Conservation (phyloP, 2,329 filamentous ascomycete genomes). For the Rachicladosporium sp. region DNA sequence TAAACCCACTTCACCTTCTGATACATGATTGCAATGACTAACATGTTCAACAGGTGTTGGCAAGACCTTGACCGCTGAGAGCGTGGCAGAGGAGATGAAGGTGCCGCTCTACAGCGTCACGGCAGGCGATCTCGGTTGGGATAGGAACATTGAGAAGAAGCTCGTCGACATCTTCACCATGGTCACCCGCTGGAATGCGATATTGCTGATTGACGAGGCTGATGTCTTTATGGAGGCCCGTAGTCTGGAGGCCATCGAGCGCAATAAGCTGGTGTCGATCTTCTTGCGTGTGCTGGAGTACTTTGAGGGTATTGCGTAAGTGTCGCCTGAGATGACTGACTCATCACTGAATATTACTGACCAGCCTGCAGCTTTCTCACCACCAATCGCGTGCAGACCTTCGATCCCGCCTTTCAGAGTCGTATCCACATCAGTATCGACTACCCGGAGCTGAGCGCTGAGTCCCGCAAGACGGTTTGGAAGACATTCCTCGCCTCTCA, state of each 20-base stretch:
- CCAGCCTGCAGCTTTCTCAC: constrained; percentile 29
- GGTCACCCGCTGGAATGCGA: constrained; percentile 38
- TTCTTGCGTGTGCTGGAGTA: constrained; percentile 26
- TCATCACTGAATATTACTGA: constrained; percentile 17
- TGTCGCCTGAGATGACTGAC: constrained; percentile 13
- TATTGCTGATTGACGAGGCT: constrained; percentile 42
- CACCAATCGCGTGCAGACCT: constrained; percentile 32
- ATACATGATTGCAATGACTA: not conserved
- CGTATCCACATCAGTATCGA: constrained; percentile 33
- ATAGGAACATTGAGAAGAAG: constrained; percentile 30
- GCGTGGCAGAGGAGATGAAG: constrained; percentile 38
- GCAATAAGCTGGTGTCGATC: constrained; percentile 35
- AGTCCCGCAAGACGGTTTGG: constrained; percentile 31
- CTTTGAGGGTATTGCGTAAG: constrained; percentile 18
- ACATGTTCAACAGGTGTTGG: constrained; percentile 35
- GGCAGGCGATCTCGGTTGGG: constrained; percentile 37
- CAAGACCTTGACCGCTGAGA: constrained; percentile 41
- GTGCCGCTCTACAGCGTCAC: constrained; percentile 40
- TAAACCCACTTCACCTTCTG: not conserved
- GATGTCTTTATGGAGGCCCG: constrained; percentile 33
- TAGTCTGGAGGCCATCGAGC: constrained; percentile 27
- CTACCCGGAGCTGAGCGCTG: constrained; percentile 28
- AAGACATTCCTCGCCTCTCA: constrained; percentile 29
- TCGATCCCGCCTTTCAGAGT: constrained; percentile 35
- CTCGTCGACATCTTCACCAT: constrained; percentile 37